A percentile compares a stretch with the other conserved stretches of the same genome.
These are phyloP conservation scores for Trypanosoma platydactyli DNA, from an alignment of 208 protist genomes.

Conservation along the genomic window DNA sequence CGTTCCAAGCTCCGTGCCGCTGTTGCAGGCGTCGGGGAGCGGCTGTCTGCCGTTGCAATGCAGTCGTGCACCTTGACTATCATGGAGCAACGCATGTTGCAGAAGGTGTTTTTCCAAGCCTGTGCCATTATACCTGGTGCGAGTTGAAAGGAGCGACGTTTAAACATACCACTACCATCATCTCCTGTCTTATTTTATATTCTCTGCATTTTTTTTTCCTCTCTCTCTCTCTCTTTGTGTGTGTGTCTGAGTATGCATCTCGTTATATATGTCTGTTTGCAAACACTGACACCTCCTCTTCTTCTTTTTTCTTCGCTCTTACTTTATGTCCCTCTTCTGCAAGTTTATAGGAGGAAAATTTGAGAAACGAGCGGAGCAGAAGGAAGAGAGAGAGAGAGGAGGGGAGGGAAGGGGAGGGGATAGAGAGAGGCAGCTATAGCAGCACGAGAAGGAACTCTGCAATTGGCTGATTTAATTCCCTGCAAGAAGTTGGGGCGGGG, in stretches of 20 bases:
- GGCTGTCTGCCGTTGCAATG: background rate
- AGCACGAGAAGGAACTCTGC: background rate
- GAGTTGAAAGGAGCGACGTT: no score
- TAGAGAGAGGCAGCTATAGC: background rate
- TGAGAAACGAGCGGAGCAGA: no score
- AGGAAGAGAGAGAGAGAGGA: background rate
- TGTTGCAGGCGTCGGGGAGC: background rate
- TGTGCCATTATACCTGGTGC: background rate
- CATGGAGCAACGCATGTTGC: background rate
- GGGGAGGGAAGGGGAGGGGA: background rate
- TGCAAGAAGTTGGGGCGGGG: background rate
- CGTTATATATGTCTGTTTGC: background rate
- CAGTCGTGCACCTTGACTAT: background rate
- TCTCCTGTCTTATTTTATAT: no score
- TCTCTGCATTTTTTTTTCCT: no score
- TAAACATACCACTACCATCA: no score
- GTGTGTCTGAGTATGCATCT: conserved; percentile 1
- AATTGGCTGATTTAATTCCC: no score
- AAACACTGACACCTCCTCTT: background rate
- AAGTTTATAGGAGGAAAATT: background rate
- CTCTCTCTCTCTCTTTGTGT: no score
- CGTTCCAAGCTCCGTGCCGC: background rate
- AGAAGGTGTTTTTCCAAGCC: background rate
- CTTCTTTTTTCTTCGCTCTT: background rate
- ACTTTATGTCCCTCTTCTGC: no score